Evolutionary conservation across 2,329 filamentous ascomycete species (phyloP), one percentile per base, ranked within the genome.

Genomic region (Alternaria ethzedia): DNA sequence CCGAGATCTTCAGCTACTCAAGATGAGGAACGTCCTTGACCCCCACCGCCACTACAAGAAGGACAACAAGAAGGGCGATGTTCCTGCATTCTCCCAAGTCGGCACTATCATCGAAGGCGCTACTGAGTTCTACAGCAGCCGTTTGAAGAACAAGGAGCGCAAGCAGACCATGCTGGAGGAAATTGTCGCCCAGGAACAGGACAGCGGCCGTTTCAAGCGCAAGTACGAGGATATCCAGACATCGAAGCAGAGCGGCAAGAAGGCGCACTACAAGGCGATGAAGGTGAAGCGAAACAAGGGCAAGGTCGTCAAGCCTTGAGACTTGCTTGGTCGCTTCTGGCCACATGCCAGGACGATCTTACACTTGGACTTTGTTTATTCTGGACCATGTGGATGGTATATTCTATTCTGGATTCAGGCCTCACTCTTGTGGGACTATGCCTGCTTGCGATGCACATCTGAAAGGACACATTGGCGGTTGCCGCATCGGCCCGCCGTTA

Each of bases 1-100:
- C 81, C 88, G 93, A 70, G 95, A 99, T 77, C 85, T 97, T 54
- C 94, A 97, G 80, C 84, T 98, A 11, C 84, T 99, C 63, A 90
- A 93, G 69, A 95, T 97, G 91, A 89, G 96, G 79, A 90, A 90
- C 59, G 90, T 97, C 20, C 85, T 98, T 21, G 95, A 98, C 70
- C 90, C 94, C 1, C 95, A 98, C 78, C 86, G 91, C 54, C 91
- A 95, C 75, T 97, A 97, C 85, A 96, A 95, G 79, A 98, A 97
- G 80, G 90, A 95, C 55, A 87, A 83, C 54, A 86, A 88, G 59
- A 94, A 91, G 76, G 85, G 87, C 62, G 84, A 88, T 64, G 82
- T 91, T 1, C 96, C 96, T 1, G 89, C 93, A 65, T 98, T 91
- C 77, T 96, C 92, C 20, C 93, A 97, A 73, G 88, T 97, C 26